A percentile compares a stretch with the other conserved stretches of the same genome.
These are phyloP conservation scores for Corrigiola litoralis DNA, from an alignment of 179 eudicot species.

Conservation along the genomic window DNA sequence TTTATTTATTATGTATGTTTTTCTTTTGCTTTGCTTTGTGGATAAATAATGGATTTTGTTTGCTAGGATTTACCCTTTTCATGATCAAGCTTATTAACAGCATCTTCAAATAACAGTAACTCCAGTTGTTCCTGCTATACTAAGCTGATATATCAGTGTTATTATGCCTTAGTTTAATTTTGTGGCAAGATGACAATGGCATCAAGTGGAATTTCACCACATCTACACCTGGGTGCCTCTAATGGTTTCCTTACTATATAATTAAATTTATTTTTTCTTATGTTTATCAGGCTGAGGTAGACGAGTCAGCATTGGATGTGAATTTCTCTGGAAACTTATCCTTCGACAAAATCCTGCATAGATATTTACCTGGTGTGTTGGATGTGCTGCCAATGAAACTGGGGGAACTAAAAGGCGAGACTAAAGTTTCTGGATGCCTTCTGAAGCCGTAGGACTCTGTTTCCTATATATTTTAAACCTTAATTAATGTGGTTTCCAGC, in stretches of 20 bases:
- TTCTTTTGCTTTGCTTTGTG: no score
- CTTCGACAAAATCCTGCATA: constrained; percentile 67
- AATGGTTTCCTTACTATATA: neutral
- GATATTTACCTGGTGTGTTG: constrained; percentile 72
- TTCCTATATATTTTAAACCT: neutral
- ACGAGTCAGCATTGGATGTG: constrained; percentile 92
- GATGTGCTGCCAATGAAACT: constrained; percentile 65
- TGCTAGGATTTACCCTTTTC: neutral
- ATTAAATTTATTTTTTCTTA: neutral
- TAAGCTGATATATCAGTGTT: constrained; percentile 1
- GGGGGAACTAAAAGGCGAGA: constrained; percentile 88
- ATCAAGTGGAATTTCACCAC: neutral
- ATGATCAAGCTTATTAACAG: neutral
- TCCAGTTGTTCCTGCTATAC: neutral
- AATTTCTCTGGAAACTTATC: constrained; percentile 83
- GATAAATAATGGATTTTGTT: neutral
- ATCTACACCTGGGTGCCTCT: neutral
- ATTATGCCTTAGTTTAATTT: neutral
- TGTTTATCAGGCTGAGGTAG: constrained; percentile 62
- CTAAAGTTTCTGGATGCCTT: constrained; percentile 90
- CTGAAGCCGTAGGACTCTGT: constrained; percentile 69
- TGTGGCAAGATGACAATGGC: neutral
- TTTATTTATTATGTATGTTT: no score
- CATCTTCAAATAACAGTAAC: no score
- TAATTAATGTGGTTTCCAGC: constrained; percentile 6